Evolutionary conservation across 2,329 filamentous ascomycete genomes (phyloP).

Genomic region (Dactylellina drechsleri): DNA sequence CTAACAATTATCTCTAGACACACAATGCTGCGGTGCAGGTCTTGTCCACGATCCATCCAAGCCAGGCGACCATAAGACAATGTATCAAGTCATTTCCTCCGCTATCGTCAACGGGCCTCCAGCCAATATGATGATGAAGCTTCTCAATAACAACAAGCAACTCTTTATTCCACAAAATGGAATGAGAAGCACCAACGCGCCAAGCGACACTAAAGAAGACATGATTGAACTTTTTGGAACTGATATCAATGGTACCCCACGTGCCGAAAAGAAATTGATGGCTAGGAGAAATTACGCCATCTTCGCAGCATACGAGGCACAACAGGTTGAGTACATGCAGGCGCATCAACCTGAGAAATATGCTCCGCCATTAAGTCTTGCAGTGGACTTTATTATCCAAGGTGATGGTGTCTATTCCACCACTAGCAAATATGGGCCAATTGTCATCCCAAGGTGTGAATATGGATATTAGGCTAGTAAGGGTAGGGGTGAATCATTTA

Average conservation of each 20-base stretch:
- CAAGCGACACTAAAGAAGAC: conserved; percentile 95
- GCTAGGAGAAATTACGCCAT: conserved; percentile 90
- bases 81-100: conserved; percentile 91
- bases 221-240: conserved; percentile 99
- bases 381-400: conserved; percentile 96
- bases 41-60: conserved; percentile 92
- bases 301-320: conserved; percentile 90
- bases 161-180: conserved; percentile 93
- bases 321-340: conserved; percentile 64
- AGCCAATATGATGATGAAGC: conserved; percentile 84
- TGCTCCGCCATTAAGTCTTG: conserved; percentile 73
- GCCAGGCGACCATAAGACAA: conserved; percentile 66
- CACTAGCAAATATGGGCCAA: conserved; percentile 95
- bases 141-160: conserved; percentile 93
- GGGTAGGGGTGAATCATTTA: background rate
- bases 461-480: conserved; percentile 69
- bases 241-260: conserved; percentile 82
- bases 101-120: conserved; percentile 91
- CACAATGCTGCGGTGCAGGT: conserved; percentile 90
- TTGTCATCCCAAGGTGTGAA: conserved; percentile 88
- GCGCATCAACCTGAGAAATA: conserved; percentile 60
- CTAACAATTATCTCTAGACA: conserved; percentile 67
- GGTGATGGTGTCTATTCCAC: conserved; percentile 81
- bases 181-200: conserved; percentile 73
- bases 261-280: conserved; percentile 93